phyloP scores from a whole-genome alignment of 257 asterid species.

The Henckelia pumila region DNA sequence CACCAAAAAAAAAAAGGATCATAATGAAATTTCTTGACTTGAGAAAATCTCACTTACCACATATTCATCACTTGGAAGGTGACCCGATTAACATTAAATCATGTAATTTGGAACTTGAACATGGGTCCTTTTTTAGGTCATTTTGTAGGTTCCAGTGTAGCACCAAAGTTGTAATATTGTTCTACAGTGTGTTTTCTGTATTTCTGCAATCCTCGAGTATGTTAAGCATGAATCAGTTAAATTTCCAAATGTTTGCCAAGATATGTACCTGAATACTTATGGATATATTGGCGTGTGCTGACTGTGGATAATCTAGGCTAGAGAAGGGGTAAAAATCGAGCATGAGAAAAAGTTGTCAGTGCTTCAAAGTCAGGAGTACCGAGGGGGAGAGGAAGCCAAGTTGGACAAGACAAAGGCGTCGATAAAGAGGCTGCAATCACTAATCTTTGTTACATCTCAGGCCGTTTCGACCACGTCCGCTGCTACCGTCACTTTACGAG shows the following conservation, averaged over 20 bases:
- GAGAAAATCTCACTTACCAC: too few species aligned
- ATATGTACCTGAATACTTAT: not conserved
- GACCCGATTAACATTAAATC: not conserved
- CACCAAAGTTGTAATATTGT: not conserved
- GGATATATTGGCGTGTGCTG: conserved; percentile 19
- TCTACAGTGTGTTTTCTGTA: not conserved
- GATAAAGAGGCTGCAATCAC: conserved; percentile 78
- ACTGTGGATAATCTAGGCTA: conserved; percentile 46
- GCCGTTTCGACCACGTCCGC: conserved; percentile 91
- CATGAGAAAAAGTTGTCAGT: conserved; percentile 81
- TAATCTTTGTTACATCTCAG: conserved; percentile 86
- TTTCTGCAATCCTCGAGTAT: not conserved
- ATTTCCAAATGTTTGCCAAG: not conserved
- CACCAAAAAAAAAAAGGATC: conserved; percentile 8
- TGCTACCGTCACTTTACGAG: conserved; percentile 70
- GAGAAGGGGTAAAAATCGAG: conserved; percentile 93
- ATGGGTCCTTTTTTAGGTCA: not conserved
- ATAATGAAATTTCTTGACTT: conserved; percentile 10
- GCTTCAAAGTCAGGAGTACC: conserved; percentile 81
- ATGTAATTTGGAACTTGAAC: not conserved
- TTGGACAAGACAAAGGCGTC: conserved; percentile 97
- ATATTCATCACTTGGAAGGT: conserved; percentile 1
- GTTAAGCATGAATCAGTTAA: not conserved
- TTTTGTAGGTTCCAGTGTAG: not conserved
- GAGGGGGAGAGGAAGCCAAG: conserved; percentile 71